Conservation (phyloP, 805 yeast species). For the Pichia insulana region DNA sequence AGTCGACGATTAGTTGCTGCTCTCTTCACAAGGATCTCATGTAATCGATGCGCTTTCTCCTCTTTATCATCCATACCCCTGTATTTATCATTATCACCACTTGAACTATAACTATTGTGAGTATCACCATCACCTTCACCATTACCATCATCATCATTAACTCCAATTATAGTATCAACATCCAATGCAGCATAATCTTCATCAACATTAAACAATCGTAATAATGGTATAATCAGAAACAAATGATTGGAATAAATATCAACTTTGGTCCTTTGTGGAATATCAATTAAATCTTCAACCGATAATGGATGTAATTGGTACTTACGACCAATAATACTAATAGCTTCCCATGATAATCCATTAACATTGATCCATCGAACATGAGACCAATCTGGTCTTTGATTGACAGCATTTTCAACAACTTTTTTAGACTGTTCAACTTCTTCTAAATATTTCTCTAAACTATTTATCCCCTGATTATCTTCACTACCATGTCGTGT, state of each 20-base stretch:
- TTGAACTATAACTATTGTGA: too few relatives aligned
- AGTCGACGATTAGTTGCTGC: slow-evolving; percentile 21
- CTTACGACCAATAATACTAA: slow-evolving; percentile 35
- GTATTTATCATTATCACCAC: too few relatives aligned
- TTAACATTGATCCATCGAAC: slow-evolving; percentile 52
- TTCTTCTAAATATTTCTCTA: slow-evolving; percentile 11
- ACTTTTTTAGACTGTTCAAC: slow-evolving; percentile 19
- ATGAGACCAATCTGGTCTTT: slow-evolving; percentile 38
- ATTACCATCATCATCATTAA: neutral
- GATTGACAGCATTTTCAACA: slow-evolving; percentile 25
- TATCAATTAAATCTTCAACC: slow-evolving; percentile 54
- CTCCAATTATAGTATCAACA: too few relatives aligned
- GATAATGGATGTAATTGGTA: slow-evolving; percentile 46
- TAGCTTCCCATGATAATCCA: slow-evolving; percentile 56
- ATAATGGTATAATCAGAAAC: slow-evolving; percentile 48
- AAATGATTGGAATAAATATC: slow-evolving; percentile 44
- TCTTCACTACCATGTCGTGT: slow-evolving; percentile 11
- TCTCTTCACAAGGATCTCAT: neutral
- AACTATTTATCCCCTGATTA: slow-evolving; percentile 5
- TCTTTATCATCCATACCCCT: too few relatives aligned
- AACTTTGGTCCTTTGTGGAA: slow-evolving; percentile 51
- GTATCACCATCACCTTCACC: too few relatives aligned
- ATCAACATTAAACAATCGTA: slow-evolving; percentile 33
- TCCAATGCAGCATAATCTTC: slow-evolving; percentile 1
- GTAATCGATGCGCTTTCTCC: neutral